Evolutionary conservation across 2,329 filamentous ascomycete genomes (phyloP), one percentile per base, ranked within the genome.

Genomic region (Epichloe uncinata): DNA sequence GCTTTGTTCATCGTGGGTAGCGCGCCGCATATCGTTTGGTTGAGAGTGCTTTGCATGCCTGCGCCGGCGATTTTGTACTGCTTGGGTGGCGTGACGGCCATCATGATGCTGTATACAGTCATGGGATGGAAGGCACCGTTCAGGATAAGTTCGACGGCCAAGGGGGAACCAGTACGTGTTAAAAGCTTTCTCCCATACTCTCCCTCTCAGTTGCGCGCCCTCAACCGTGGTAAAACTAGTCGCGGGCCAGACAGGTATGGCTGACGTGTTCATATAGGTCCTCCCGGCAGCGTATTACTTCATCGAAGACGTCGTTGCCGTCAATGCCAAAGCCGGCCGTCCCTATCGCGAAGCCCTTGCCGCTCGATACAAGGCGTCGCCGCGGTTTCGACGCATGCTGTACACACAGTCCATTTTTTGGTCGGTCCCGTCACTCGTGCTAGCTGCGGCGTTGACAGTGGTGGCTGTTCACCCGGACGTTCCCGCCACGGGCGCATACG

Each of bases 291-390:
- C 77, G 2, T 81, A 82, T 56, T 82, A 81, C 46, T 71, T 85
- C 33, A 76, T 84, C 26, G 82, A 85, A 63, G 82, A 85, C 57
- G 73, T 84, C 22, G 73, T 83, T 13, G 80, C 78, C 4, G 82
- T 85, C 40, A 82, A 85, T 58, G 81, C 79, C 18, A 74, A 72
- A 3, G 81, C 78, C 9, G 67, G 67, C n/a, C 62, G 65, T 36
- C 66, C 67, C 0, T 72, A 65, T 42, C 63, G 69, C 42, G 67
- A 71, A 49, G 68, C 68, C 9, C 57, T 69, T 26, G 63, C 68
- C 20, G 69, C 68, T 8, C 60, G 69, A 20, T 71, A 70, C 53
- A 60, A 64, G 49, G 67, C 68, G 4, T 69, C 66, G 52, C 66
- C 67, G 8, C 62, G 67, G 4, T 72, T 72, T 53, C 63, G 62